Conservation (phyloP, 2,329 filamentous ascomycete species). For the Plectosphaerella sp. region DNA sequence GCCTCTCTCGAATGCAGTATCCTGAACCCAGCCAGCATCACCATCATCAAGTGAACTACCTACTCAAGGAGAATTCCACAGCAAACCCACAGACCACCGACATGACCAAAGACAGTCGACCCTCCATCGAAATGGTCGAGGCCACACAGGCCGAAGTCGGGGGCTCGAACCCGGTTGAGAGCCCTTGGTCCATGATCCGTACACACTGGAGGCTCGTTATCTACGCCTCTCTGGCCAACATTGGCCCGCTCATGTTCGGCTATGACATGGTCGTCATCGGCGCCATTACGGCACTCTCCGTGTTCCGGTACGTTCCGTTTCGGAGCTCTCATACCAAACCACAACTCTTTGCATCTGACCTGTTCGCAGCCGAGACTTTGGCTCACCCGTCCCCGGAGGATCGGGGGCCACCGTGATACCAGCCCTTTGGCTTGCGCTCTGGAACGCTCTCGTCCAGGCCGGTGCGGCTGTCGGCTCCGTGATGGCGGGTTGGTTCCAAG, state of each 20-base stretch:
- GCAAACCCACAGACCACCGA: neutral
- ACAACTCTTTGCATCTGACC: neutral
- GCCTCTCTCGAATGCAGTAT: too few relatives aligned
- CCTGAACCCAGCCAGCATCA: too few relatives aligned
- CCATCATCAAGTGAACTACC: neutral
- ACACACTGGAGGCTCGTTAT: conserved; percentile 1
- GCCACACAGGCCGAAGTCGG: neutral
- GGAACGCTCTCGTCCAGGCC: conserved; percentile 2
- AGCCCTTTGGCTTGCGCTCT: conserved; percentile 3
- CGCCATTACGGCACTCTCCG: conserved; percentile 1
- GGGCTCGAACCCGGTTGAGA: neutral
- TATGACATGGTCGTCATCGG: conserved; percentile 3
- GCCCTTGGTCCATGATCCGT: neutral
- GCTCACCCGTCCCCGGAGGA: neutral
- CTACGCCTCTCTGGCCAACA: neutral
- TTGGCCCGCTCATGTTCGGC: conserved; percentile 4
- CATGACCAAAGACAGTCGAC: neutral
- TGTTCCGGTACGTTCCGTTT: conserved; percentile 2
- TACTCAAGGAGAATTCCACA: neutral
- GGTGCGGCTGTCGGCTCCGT: conserved; percentile 1
- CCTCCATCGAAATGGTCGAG: neutral
- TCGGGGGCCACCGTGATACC: neutral
- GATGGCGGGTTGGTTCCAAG: conserved; percentile 1
- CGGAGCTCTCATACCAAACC: too few relatives aligned
- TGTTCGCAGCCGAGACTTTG: conserved; percentile 1